Evolutionary conservation across 176 grass and related monocot genomes (phyloP).

Genomic region (Hyparrhenia diplandra): DNA sequence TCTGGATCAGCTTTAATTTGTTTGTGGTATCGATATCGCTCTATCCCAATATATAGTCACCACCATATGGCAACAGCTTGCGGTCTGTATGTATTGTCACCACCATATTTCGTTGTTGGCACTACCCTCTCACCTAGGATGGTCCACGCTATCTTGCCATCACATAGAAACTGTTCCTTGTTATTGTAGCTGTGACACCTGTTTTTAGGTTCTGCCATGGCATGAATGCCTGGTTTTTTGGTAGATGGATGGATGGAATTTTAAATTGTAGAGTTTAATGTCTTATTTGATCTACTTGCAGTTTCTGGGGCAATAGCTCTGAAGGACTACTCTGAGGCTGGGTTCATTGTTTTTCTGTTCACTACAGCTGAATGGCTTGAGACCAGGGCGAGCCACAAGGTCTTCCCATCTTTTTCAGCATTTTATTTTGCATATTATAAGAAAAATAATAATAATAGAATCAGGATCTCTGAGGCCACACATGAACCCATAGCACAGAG

Average conservation of each 20-base stretch:
- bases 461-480: background rate
- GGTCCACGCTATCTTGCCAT: background rate
- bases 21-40: background rate
- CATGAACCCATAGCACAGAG: slow-evolving; percentile 1
- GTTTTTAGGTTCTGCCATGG: background rate
- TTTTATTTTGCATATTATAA: slow-evolving; percentile 13
- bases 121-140: background rate
- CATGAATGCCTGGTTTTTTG: background rate
- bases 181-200: background rate
- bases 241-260: slow-evolving; percentile 13
- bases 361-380: slow-evolving; percentile 92
- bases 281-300: slow-evolving; percentile 34
- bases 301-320: slow-evolving; percentile 91
- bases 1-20: slow-evolving; percentile 9
- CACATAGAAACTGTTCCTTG: background rate
- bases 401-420: slow-evolving; percentile 23
- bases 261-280: slow-evolving; percentile 10
- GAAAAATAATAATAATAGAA: background rate
- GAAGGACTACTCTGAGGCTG: slow-evolving; percentile 80
- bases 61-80: background rate
- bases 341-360: slow-evolving; percentile 91
- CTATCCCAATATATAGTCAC: background rate
- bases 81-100: background rate
- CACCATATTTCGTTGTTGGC: background rate
- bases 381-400: slow-evolving; percentile 80